These are phyloP conservation scores for Nicotiana rustica DNA, from an alignment of 305 asterid genomes.

Conservation along the genomic window DNA sequence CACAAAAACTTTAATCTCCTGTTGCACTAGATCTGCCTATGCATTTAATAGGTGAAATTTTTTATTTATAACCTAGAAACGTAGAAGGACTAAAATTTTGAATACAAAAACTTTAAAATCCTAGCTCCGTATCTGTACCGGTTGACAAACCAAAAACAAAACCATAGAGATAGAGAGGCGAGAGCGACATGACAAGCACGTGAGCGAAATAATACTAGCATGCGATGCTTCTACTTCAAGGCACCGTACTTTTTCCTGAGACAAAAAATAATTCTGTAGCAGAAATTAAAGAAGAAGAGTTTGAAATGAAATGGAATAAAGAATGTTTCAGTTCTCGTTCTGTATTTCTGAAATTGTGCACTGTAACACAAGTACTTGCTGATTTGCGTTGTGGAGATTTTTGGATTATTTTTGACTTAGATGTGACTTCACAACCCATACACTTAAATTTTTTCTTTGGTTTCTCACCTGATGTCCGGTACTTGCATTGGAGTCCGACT, in stretches of 20 bases:
- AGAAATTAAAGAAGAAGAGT: background rate
- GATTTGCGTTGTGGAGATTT: background rate
- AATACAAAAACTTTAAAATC: no score
- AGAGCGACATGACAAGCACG: background rate
- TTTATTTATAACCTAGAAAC: no score
- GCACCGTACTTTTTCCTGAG: background rate
- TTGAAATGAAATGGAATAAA: background rate
- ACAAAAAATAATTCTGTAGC: background rate
- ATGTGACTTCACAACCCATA: background rate
- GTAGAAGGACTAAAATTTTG: no score
- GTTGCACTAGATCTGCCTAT: no score
- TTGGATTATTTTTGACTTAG: background rate
- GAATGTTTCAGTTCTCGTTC: background rate
- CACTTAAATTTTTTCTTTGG: background rate
- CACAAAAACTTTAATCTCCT: no score
- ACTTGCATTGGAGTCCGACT: no score
- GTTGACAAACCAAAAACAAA: no score
- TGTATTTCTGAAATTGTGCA: background rate
- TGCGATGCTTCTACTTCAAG: conserved; percentile 1
- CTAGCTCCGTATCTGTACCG: no score
- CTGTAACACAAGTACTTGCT: background rate
- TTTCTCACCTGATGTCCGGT: no score
- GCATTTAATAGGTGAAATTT: no score
- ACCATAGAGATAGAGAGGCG: background rate
- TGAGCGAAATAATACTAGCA: background rate